These are phyloP conservation scores for Vaccinium corymbosum DNA, from an alignment of 148 eudicot genomes.

Conservation along the genomic window DNA sequence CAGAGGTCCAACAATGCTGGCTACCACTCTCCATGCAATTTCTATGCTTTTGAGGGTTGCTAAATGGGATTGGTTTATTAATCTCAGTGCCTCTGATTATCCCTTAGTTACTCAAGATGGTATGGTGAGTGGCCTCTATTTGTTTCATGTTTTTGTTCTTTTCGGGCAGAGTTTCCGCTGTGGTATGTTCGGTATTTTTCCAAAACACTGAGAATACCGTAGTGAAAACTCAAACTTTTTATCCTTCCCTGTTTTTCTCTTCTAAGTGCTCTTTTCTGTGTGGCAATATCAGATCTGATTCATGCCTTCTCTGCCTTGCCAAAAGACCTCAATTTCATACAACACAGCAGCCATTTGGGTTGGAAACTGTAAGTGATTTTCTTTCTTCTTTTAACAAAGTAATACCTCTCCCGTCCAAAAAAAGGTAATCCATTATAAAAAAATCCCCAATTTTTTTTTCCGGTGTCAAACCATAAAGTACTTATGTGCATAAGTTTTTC, in stretches of 20 bases:
- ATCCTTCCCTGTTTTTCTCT: too few species aligned
- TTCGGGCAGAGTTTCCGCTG: too few species aligned
- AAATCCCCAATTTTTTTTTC: too few species aligned
- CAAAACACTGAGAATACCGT: too few species aligned
- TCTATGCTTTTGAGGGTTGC: slow-evolving; percentile 58
- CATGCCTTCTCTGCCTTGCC: slow-evolving; percentile 77
- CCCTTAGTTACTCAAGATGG: slow-evolving; percentile 98
- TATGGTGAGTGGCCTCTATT: slow-evolving; percentile 71
- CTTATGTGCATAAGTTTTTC: not conserved
- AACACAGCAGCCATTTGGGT: slow-evolving; percentile 76
- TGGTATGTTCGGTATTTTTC: too few species aligned
- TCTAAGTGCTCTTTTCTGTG: not conserved
- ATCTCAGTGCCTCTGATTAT: slow-evolving; percentile 97
- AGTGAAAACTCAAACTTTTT: too few species aligned
- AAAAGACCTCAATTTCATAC: slow-evolving; percentile 75
- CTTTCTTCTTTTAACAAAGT: not conserved
- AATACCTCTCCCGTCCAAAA: not conserved
- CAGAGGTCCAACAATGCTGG: slow-evolving; percentile 91
- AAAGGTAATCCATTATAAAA: too few species aligned
- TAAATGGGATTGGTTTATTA: slow-evolving; percentile 91
- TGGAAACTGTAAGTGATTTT: slow-evolving; percentile 73
- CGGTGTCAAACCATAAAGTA: too few species aligned
- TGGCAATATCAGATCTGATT: slow-evolving; percentile 64
- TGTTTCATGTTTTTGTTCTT: not conserved
- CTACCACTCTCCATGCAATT: slow-evolving; percentile 77